Evolutionary conservation across 805 yeast species (phyloP).

Genomic region (Nakazawaea peltata): DNA sequence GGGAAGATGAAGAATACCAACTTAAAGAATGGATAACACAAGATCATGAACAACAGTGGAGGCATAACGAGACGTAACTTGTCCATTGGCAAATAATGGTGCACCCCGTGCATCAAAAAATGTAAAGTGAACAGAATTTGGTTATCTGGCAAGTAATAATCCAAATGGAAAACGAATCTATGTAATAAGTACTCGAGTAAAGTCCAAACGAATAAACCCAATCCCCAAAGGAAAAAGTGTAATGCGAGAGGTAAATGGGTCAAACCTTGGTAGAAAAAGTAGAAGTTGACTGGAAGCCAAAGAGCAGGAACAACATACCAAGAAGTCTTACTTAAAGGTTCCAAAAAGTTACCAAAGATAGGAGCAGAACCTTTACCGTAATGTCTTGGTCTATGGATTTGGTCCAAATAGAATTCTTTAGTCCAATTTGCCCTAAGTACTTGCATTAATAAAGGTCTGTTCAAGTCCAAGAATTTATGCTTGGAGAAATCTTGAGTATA

Average conservation of each 20-base stretch:
- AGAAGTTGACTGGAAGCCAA: constrained; percentile 81
- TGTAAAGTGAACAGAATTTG: constrained; percentile 71
- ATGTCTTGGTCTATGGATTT: constrained; percentile 96
- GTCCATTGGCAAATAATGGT: constrained; percentile 98
- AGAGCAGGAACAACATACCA: constrained; percentile 88
- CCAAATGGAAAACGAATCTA: constrained; percentile 90
- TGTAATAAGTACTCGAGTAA: constrained; percentile 82
- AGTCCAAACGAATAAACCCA: constrained; percentile 94
- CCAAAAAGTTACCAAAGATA: constrained; percentile 87
- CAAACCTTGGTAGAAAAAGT: constrained; percentile 52
- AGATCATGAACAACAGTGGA: constrained; percentile 68
- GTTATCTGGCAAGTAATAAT: constrained; percentile 76
- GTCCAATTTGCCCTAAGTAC: constrained; percentile 68
- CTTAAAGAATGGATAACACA: constrained; percentile 76
- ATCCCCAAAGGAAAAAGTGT: constrained; percentile 50
- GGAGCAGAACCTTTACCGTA: constrained; percentile 97
- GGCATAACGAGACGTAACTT: constrained; percentile 90
- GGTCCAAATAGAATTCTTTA: constrained; percentile 88
- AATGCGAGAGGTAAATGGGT: constrained; percentile 34
- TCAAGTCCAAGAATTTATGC: constrained; percentile 83
- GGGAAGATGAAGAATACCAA: constrained; percentile 74
- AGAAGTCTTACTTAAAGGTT: constrained; percentile 84
- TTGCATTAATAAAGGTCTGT: constrained; percentile 74
- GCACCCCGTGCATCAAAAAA: constrained; percentile 91
- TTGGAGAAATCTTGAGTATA: constrained; percentile 57